Base-by-base conservation (phyloP, 1,284 basidiomycete genomes). In the Apiotrichum porosum region DNA sequence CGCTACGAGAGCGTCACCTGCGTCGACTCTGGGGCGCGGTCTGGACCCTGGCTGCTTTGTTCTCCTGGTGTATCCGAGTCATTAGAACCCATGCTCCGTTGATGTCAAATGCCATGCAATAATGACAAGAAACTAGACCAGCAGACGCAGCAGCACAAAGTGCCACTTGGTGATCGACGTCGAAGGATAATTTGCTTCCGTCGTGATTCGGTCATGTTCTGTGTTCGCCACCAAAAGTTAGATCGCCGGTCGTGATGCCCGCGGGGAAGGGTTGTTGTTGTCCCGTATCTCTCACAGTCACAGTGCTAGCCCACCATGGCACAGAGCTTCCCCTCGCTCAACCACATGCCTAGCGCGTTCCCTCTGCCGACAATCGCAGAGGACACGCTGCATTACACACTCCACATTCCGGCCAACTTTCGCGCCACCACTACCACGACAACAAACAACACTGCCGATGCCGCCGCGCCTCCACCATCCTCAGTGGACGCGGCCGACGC, bases 371-470 rank as follows among this genome's bases (percentile, higher is more conserved):
- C 65, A 12, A 85, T 93, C 47, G 78, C 87, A n/a, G 86, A 92
- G 63, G 90, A 93, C 66, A 85, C 86, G 0, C 77, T 93, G 14
- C 80, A 84, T 47, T 90, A 89, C 64, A 72, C 76, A 0, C 72
- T 94, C 42, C 82, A 88, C 67, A 83, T 84, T 10, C 76, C 80
- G 3, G 56, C 71, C 14, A 6, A 9, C 1, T 8, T 15, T 2
- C 10, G n/a, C 8, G 54, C 73, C 3, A 60, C 76, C 19, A 72
- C 79, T 1, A 35, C 47, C 9, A 35, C 49, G 2, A 28, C 26
- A 6, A 28, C 8, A 28, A 28, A 12, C 26, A 28, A 28, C 26
- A 28, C 6, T 12, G 12, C 21, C 43, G 9, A 8, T 38, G 9
- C 15, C 43, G 5, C 24, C 44, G 12, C 15, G 36, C 39, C 23